These are phyloP conservation scores for Protea cynaroides DNA, from an alignment of 164 flowering plant genomes.

Conservation along the genomic window DNA sequence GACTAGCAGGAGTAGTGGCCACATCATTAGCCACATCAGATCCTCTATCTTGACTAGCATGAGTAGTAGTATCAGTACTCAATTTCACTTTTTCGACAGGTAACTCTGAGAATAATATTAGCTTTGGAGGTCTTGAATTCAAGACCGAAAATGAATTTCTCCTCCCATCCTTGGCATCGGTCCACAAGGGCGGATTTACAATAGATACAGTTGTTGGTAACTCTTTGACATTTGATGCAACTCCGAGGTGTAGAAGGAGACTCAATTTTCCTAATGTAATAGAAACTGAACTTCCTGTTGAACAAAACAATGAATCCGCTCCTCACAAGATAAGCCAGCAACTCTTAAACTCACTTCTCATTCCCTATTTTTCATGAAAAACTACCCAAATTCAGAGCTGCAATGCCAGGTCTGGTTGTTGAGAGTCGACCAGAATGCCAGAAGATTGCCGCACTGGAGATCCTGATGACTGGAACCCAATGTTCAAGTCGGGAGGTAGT, in stretches of 20 bases:
- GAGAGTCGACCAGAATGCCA: slow-evolving; percentile 57
- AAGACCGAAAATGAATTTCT: background rate
- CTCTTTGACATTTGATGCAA: background rate
- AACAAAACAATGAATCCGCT: background rate
- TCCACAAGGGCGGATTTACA: background rate
- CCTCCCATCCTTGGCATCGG: background rate
- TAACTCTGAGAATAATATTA: background rate
- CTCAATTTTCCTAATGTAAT: background rate
- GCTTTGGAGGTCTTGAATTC: background rate
- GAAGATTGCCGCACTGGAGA: slow-evolving; percentile 71
- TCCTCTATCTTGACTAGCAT: too few species aligned
- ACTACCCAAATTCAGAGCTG: slow-evolving; percentile 52
- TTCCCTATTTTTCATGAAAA: background rate
- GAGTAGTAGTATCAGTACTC: too few species aligned
- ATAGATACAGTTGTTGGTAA: background rate
- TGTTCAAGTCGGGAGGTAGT: slow-evolving; percentile 87
- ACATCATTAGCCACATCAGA: too few species aligned
- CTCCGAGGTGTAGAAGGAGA: background rate
- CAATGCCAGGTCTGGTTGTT: slow-evolving; percentile 93
- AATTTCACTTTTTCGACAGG: background rate
- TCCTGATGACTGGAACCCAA: slow-evolving; percentile 68
- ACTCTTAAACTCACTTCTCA: background rate
- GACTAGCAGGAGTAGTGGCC: too few species aligned
- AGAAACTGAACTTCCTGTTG: background rate
- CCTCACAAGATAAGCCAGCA: background rate